A percentile compares a stretch with the other conserved stretches of the same genome.
Conservation (phyloP, 2,329 filamentous ascomycete genomes). For the Cordyceps javanica region DNA sequence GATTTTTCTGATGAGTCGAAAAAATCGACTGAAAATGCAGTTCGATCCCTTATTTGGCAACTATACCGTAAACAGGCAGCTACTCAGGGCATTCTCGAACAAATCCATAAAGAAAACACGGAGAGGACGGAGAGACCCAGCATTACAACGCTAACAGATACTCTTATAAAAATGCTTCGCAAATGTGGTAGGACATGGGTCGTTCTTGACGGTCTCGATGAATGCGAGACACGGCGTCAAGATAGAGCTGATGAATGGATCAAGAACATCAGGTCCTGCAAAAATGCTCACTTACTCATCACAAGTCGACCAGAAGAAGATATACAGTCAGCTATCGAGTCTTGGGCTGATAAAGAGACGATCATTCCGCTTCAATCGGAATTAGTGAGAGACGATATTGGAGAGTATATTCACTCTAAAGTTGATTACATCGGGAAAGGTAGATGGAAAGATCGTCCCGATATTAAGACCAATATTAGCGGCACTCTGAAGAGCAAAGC, state of each 20-base stretch:
- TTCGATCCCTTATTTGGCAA: not conserved
- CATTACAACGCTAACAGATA: not conserved
- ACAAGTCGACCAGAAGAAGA: slow-evolving; percentile 8
- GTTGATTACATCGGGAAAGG: not conserved
- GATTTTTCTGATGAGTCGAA: not conserved
- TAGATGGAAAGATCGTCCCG: not conserved
- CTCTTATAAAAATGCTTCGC: not conserved
- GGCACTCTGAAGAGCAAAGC: too few relatives aligned
- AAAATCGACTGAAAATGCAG: not conserved
- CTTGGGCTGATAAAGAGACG: not conserved
- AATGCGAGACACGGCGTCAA: not conserved
- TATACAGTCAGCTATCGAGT: not conserved
- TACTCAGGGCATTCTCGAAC: not conserved
- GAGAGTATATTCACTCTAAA: not conserved
- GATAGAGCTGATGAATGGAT: not conserved
- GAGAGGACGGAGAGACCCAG: not conserved
- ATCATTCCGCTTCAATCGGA: not conserved
- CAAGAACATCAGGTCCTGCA: not conserved
- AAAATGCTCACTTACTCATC: slow-evolving; percentile 1
- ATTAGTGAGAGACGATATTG: not conserved
- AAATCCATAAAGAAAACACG: too few relatives aligned
- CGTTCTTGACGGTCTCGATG: slow-evolving; percentile 3
- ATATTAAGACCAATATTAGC: not conserved
- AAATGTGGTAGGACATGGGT: not conserved
- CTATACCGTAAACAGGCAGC: not conserved